Conservation (phyloP, 805 yeast genomes). For the Monosporozyma solicola region DNA sequence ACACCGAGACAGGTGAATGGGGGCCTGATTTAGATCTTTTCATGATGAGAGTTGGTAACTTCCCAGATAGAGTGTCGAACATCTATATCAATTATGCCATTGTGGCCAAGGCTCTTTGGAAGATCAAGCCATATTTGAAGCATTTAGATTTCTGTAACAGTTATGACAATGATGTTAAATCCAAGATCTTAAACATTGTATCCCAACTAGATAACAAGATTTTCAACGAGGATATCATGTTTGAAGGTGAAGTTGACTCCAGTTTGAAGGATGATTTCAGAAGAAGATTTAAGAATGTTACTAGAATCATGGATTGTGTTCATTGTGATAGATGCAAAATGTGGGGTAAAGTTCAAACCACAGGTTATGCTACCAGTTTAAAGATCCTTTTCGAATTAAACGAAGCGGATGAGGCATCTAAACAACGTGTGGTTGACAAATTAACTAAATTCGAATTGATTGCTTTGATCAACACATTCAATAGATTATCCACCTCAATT, state of each 20-base stretch:
- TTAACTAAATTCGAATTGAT: conserved; percentile 77
- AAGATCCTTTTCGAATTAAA: conserved; percentile 76
- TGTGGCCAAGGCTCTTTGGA: conserved; percentile 70
- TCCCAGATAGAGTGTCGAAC: conserved; percentile 82
- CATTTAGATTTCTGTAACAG: conserved; percentile 41
- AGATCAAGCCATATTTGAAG: conserved; percentile 46
- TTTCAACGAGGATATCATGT: conserved; percentile 43
- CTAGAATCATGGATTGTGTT: conserved; percentile 94
- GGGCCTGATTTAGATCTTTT: conserved; percentile 75
- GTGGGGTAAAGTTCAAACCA: conserved; percentile 97
- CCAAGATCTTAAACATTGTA: conserved; percentile 35
- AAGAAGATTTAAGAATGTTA: conserved; percentile 76
- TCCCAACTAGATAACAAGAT: conserved; percentile 29
- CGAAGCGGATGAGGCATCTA: conserved; percentile 35
- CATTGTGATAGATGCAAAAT: conserved; percentile 96
- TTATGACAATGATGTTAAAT: conserved; percentile 39
- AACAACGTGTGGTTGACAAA: conserved; percentile 43
- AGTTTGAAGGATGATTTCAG: conserved; percentile 78
- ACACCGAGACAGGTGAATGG: conserved; percentile 66
- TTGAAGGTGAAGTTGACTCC: conserved; percentile 37
- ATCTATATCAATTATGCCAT: conserved; percentile 88
- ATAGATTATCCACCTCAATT: conserved; percentile 79
- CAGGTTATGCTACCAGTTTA: conserved; percentile 95
- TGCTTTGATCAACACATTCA: conserved; percentile 86
- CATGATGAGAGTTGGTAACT: conserved; percentile 82